Evolutionary conservation across 192 early-diverging fungal species (phyloP).

Genomic region (Backusella psychrophila): DNA sequence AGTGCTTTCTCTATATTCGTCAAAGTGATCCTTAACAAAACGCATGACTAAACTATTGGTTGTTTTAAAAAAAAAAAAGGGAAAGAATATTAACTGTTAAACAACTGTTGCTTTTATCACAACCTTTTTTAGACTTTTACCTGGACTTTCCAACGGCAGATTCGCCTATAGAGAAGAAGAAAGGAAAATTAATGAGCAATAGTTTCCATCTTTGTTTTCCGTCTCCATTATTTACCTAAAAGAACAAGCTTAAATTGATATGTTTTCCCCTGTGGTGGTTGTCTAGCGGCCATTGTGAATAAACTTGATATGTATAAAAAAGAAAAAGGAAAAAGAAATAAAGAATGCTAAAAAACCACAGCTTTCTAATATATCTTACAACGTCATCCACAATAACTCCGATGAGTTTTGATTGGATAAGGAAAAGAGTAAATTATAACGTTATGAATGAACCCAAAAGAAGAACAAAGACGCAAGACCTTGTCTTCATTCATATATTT

Average conservation of each 20-base stretch:
- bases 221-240: conserved; percentile 58
- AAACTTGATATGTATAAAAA: neutral
- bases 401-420: neutral
- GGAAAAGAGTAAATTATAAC: neutral
- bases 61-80: neutral
- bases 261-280: conserved; percentile 55
- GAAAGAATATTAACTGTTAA: neutral
- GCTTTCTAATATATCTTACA: neutral
- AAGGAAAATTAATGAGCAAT: neutral
- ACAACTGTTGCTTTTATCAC: neutral
- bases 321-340: neutral
- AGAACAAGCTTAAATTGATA: conserved; percentile 95
- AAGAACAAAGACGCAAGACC: neutral
- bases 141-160: conserved; percentile 69
- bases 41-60: conserved; percentile 67
- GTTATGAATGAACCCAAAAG: neutral
- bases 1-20: conserved; percentile 91
- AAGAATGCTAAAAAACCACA: neutral
- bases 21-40: conserved; percentile 92
- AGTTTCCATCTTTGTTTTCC: neutral
- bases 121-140: conserved; percentile 30
- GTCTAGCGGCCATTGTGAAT: conserved; percentile 26
- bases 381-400: neutral
- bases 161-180: conserved; percentile 40
- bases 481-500: neutral